A percentile compares a stretch with the other conserved stretches of the same genome.
These are phyloP conservation scores for Colletotrichum simmondsii DNA, from an alignment of 2,329 filamentous ascomycete genomes.

Conservation along the genomic window DNA sequence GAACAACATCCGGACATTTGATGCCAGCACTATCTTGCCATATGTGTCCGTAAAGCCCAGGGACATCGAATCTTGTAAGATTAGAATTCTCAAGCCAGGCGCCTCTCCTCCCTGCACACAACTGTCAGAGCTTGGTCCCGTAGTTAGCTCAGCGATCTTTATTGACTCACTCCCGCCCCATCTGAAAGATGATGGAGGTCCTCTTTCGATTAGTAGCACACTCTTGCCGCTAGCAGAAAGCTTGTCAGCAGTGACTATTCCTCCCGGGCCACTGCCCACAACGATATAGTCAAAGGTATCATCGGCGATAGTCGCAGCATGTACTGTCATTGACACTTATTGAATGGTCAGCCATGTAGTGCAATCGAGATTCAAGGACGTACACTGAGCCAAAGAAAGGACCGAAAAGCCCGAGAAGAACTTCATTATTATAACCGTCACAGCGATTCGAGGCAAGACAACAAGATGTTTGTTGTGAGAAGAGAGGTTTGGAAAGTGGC, in stretches of 20 bases:
- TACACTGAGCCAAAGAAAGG: not conserved
- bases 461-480: too few species aligned
- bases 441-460: too few species aligned
- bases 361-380: not conserved
- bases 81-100: slow-evolving; percentile 35
- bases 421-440: not conserved
- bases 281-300: slow-evolving; percentile 49
- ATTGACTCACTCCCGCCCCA: not conserved
- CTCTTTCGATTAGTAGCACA: slow-evolving; percentile 47
- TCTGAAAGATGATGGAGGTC: not conserved
- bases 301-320: not conserved
- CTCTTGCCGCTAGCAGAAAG: slow-evolving; percentile 47
- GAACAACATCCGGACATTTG: slow-evolving; percentile 47
- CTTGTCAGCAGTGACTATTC: slow-evolving; percentile 47
- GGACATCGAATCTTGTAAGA: slow-evolving; percentile 43
- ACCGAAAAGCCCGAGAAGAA: not conserved
- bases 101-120: not conserved
- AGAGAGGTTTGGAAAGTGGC: too few species aligned
- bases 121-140: not conserved
- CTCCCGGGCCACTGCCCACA: slow-evolving; percentile 47
- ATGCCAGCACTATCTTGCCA: slow-evolving; percentile 28
- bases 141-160: not conserved
- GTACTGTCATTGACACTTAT: not conserved
- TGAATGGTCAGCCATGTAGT: not conserved
- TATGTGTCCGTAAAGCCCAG: slow-evolving; percentile 40